Evolutionary conservation across 2,329 filamentous ascomycete species (phyloP).

Genomic region (Arthrobotrys conoides): DNA sequence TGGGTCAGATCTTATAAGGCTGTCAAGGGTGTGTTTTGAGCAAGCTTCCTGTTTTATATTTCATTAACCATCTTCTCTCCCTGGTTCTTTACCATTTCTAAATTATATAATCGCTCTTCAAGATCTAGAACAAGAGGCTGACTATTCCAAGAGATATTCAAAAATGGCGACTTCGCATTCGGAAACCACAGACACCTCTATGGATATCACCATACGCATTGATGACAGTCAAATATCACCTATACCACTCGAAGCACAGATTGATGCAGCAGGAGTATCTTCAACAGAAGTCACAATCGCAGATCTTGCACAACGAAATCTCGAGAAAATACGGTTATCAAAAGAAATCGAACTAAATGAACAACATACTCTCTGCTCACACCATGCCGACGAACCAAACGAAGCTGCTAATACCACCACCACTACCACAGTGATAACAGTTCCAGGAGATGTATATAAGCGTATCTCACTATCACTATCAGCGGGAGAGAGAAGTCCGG

Average conservation of each 20-base stretch:
- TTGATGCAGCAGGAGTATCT: constrained; percentile 6
- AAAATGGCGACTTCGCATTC: constrained; percentile 13
- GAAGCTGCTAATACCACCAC: not conserved
- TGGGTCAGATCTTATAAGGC: constrained; percentile 44
- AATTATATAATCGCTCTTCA: not conserved
- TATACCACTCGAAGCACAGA: constrained; percentile 13
- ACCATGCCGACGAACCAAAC: not conserved
- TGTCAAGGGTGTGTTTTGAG: constrained; percentile 20
- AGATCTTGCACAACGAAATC: constrained; percentile 17
- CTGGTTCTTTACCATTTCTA: not conserved
- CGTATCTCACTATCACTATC: constrained; percentile 28
- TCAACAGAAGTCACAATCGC: constrained; percentile 17
- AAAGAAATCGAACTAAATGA: constrained; percentile 2
- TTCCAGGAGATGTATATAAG: not conserved
- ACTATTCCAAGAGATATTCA: not conserved
- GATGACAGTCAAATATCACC: constrained; percentile 13
- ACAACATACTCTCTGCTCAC: not conserved
- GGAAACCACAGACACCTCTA: not conserved
- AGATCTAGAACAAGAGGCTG: not conserved
- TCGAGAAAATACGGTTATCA: constrained; percentile 24
- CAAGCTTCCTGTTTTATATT: not conserved
- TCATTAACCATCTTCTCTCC: not conserved
- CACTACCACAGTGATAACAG: not conserved
- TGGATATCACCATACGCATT: constrained; percentile 25
- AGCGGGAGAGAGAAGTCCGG: constrained; percentile 37